Base-by-base conservation (phyloP, 2,329 filamentous ascomycete genomes). In the Penicillium freii region DNA sequence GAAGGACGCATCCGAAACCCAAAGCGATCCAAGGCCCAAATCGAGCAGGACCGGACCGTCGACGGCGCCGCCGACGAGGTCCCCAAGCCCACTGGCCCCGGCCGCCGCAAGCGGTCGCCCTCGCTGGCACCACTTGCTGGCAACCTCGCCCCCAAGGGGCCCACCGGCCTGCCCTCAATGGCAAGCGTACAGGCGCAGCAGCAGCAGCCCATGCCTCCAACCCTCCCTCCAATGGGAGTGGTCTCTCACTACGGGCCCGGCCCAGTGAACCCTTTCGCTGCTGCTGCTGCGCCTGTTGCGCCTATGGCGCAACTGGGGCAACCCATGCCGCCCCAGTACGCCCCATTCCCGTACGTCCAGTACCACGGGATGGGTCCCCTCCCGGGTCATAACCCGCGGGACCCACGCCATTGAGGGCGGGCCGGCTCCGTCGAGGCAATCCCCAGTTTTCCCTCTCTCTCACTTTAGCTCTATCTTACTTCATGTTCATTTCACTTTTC, bases 1-100 rank as follows among this genome's bases (percentile, higher is more conserved):
- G 75, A 76, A 62, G 75, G 75, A 31, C 72, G 75, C n/a, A 75
- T 72, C 21, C 71, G 75, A 34, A 77, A 77, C 51, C 75, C 75
- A 31, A 78, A 78, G 60, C 72, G 75, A 8, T 76, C 75, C 33
- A 77, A 77, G 59, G 75, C 73, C 10, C 74, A 78, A 60, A 77
- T 78, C 27, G 75, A 77, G 64, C 71, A 73, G n/a, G 75, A 75
- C 55, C 71, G 68, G 33, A 67, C 63, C 33, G 69, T 63, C 34
- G 71, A 56, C 19, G 67, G 58, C 31, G 71, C 69, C 60, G 57
- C 63, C 17, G 58, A 54, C n/a, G 71, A 71, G 23, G 54, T 57
- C 23, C 62, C 68, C 5, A 71, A 70, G 45, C 51, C 62, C 46
- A 51, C 23, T 29, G 39, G 21, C 17, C 52, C 39, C 8, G 65